Evolutionary conservation across 2,329 filamentous ascomycete genomes (phyloP).

Genomic region (Penicillium polonicum): DNA sequence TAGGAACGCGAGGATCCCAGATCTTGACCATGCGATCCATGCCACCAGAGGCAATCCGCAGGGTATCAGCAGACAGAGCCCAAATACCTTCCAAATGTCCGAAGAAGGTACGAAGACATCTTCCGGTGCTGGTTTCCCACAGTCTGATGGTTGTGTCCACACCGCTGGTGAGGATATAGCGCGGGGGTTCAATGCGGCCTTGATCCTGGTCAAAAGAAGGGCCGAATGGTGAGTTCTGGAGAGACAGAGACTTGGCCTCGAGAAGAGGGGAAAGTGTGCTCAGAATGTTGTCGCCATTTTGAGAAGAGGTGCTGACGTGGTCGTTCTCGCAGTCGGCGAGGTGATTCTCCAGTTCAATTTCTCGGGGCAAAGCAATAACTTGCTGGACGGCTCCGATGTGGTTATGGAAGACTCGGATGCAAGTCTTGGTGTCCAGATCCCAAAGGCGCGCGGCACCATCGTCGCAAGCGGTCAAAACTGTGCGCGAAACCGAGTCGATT

Average conservation of each 20-base stretch:
- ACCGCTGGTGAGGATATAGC: conserved; percentile 90
- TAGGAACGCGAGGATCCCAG: conserved; percentile 90
- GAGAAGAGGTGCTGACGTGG: conserved; percentile 42
- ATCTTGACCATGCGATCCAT: conserved; percentile 95
- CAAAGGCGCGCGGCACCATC: conserved; percentile 88
- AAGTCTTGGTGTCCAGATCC: conserved; percentile 82
- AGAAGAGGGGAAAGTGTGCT: conserved; percentile 28
- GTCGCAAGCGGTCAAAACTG: conserved; percentile 88
- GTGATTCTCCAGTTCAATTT: conserved; percentile 84
- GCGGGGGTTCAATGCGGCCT: conserved; percentile 70
- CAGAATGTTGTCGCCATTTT: conserved; percentile 28
- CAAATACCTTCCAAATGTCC: conserved; percentile 96
- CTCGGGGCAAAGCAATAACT: conserved; percentile 75
- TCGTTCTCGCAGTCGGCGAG: conserved; percentile 58
- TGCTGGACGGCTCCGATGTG: conserved; percentile 97
- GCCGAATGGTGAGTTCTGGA: conserved; percentile 58
- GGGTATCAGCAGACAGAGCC: conserved; percentile 83
- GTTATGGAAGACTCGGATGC: conserved; percentile 75
- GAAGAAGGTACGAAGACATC: conserved; percentile 88
- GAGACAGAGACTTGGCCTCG: conserved; percentile 23
- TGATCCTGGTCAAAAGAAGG: conserved; percentile 60
- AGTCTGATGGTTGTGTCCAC: conserved; percentile 88
- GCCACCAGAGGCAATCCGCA: conserved; percentile 83
- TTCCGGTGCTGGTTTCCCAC: conserved; percentile 82
- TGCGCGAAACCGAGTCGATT: conserved; percentile 77